Conservation (phyloP, 768 basidiomycete species). For the Ramaria sp. region DNA sequence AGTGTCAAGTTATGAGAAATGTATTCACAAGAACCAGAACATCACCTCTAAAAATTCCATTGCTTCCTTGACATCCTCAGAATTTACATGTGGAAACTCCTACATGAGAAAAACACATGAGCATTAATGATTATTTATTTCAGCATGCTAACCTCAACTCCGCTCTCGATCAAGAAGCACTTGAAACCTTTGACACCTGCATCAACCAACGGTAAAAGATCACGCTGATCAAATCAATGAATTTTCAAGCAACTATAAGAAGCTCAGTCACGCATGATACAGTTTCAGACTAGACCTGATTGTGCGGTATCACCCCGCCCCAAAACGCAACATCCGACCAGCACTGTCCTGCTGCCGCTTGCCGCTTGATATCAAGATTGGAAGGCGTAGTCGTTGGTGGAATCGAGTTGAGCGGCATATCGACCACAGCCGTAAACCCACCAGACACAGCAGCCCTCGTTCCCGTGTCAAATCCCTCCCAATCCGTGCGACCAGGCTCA, state of each 20-base stretch:
- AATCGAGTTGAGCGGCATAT: constrained; percentile 97
- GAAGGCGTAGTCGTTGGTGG: constrained; percentile 85
- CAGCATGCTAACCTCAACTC: constrained; percentile 59
- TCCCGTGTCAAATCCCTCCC: constrained; percentile 94
- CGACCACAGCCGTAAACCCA: constrained; percentile 90
- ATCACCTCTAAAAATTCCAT: constrained; percentile 59
- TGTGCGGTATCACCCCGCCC: constrained; percentile 92
- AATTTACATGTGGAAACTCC: constrained; percentile 89
- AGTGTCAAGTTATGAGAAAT: not conserved
- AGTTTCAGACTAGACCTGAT: constrained; percentile 43
- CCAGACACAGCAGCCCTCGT: constrained; percentile 85
- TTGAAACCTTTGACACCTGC: constrained; percentile 93
- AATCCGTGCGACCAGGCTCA: constrained; percentile 85
- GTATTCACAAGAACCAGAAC: not conserved
- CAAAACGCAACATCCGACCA: constrained; percentile 82
- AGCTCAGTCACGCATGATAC: no score
- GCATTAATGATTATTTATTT: not conserved
- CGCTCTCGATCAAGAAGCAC: constrained; percentile 92
- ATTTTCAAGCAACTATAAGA: no score
- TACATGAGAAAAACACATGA: constrained; percentile 20
- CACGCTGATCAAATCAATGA: constrained; percentile 31
- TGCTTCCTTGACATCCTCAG: constrained; percentile 52
- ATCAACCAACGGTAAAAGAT: constrained; percentile 64
- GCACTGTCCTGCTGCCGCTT: constrained; percentile 62
- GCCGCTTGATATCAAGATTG: constrained; percentile 61